Evolutionary conservation across 768 basidiomycete species (phyloP).

Genomic region (Suillus clintonianus): DNA sequence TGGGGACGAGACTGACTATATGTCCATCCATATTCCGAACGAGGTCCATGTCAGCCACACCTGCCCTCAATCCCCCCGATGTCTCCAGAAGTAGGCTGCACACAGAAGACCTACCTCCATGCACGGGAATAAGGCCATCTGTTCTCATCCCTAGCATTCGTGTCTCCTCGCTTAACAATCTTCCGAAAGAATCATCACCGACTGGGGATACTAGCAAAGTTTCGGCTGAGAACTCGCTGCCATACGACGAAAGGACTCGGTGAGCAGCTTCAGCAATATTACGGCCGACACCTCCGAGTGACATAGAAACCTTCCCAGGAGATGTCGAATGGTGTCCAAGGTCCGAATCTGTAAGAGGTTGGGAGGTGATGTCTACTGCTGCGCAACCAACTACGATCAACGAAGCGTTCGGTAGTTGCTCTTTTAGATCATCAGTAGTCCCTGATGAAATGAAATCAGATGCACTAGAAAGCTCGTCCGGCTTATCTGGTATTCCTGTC

Average conservation of each 20-base stretch:
- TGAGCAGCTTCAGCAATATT: slow-evolving; percentile 93
- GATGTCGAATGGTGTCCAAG: slow-evolving; percentile 67
- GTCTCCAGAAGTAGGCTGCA: slow-evolving; percentile 85
- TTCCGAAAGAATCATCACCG: slow-evolving; percentile 77
- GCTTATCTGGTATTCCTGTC: slow-evolving; percentile 2
- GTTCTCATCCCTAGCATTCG: slow-evolving; percentile 69
- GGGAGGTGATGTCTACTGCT: slow-evolving; percentile 85
- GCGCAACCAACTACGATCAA: slow-evolving; percentile 83
- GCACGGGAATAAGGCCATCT: slow-evolving; percentile 66
- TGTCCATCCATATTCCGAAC: slow-evolving; percentile 47
- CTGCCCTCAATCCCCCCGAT: slow-evolving; percentile 71
- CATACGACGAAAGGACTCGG: slow-evolving; percentile 48
- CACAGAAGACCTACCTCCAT: slow-evolving; percentile 62
- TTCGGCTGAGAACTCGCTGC: slow-evolving; percentile 23
- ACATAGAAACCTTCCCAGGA: slow-evolving; percentile 72
- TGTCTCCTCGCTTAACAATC: slow-evolving; percentile 60
- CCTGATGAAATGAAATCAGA: neutral
- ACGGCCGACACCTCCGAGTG: slow-evolving; percentile 90
- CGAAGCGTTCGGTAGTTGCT: slow-evolving; percentile 16
- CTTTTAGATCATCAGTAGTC: neutral
- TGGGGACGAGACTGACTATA: slow-evolving; percentile 35
- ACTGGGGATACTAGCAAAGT: slow-evolving; percentile 74
- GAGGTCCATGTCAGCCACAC: slow-evolving; percentile 91
- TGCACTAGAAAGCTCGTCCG: neutral
- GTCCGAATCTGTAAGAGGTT: slow-evolving; percentile 33